Conservation (phyloP, 108 stramenopile genomes). For the Fistulifera solaris region DNA sequence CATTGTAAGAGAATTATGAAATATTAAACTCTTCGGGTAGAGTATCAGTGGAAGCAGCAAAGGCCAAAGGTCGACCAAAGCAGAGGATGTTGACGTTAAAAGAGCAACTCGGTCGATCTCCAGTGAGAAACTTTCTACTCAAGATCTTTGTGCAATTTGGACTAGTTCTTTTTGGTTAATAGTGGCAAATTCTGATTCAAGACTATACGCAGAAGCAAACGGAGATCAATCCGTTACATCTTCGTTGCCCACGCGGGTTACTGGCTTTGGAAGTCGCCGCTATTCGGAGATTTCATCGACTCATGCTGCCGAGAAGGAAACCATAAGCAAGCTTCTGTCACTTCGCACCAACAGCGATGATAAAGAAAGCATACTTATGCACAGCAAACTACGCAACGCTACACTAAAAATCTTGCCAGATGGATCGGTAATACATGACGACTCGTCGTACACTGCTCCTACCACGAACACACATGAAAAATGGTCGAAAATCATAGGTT, state of each 20-base stretch:
- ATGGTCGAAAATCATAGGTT: constrained; percentile 43
- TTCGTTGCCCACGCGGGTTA: not conserved
- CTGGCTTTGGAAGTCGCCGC: constrained; percentile 1
- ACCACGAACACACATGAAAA: not conserved
- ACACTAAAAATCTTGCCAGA: not conserved
- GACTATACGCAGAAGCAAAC: not conserved
- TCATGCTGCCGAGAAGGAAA: not conserved
- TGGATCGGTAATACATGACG: not conserved
- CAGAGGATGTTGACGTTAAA: too few species aligned
- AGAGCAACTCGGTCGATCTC: not conserved
- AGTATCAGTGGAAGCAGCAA: not conserved
- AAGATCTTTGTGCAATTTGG: not conserved
- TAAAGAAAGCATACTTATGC: not conserved
- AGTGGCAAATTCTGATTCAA: not conserved
- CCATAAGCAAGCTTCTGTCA: not conserved
- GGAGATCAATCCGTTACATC: not conserved
- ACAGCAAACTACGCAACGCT: not conserved
- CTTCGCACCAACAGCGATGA: not conserved
- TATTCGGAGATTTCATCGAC: not conserved
- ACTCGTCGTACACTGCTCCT: not conserved
- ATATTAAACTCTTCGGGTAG: not conserved
- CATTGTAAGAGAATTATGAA: too few species aligned
- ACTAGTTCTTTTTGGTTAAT: not conserved
- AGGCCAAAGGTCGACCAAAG: not conserved
- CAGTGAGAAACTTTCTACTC: not conserved